phyloP scores from a whole-genome alignment of 805 yeast genomes.

The Wickerhamiella azymoides region DNA sequence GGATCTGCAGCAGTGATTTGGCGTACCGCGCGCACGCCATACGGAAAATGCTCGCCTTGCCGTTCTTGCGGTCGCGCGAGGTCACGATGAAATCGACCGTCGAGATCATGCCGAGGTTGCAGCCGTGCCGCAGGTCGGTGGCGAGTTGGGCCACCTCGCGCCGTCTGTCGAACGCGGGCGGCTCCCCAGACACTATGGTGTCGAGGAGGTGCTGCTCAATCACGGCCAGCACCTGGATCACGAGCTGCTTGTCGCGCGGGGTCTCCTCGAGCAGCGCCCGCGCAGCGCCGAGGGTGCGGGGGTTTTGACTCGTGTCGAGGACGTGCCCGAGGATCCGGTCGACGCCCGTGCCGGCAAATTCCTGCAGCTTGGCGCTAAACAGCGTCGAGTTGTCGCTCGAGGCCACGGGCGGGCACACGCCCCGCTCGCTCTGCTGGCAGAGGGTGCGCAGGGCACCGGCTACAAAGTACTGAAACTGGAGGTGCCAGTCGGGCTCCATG shows the following conservation, averaged over 20 bases:
- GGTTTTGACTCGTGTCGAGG: not conserved
- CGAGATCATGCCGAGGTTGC: not conserved
- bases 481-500: not conserved
- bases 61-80: not conserved
- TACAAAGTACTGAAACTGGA: not conserved
- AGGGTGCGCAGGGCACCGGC: not conserved
- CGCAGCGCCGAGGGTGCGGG: not conserved
- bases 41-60: not conserved
- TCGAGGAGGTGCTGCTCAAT: slow-evolving; percentile 34
- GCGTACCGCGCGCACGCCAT: not conserved
- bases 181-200: not conserved
- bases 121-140: not conserved
- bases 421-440: not conserved
- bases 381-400: not conserved
- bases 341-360: not conserved
- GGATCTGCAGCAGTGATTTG: not conserved
- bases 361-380: not conserved
- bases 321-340: not conserved
- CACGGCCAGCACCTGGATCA: slow-evolving; percentile 96
- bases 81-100: not conserved
- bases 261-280: not conserved
- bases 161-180: not conserved
- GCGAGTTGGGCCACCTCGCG: slow-evolving; percentile 3
- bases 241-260: slow-evolving; percentile 61
- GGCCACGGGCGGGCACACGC: not conserved